Percentiles rank a stretch among this genome's conserved stretches.
Conservation (phyloP, 2,329 filamentous ascomycete species). For the Celoporthe dispersa region DNA sequence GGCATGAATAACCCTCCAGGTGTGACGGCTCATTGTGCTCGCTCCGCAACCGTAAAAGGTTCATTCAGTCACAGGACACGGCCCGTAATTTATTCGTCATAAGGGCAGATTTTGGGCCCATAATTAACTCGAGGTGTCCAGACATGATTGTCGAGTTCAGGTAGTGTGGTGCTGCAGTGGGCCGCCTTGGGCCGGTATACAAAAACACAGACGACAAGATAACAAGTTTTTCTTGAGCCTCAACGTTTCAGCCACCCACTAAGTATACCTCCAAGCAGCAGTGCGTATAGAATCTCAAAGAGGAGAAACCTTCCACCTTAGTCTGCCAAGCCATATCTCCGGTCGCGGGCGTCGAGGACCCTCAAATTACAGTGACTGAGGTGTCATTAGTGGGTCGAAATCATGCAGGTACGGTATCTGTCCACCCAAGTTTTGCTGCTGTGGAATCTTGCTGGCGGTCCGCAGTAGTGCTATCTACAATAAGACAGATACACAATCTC, state of each 20-base stretch:
- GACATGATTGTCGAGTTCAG: background rate
- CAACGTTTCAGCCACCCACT: background rate
- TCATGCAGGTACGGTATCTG: constrained; percentile 4
- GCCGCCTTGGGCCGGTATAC: background rate
- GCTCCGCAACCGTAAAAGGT: background rate
- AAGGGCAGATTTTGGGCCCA: background rate
- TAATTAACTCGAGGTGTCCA: background rate
- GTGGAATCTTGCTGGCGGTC: constrained; percentile 7
- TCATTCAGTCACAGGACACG: background rate
- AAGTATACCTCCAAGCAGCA: background rate
- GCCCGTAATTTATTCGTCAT: background rate
- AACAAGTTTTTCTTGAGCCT: background rate
- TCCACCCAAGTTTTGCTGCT: background rate
- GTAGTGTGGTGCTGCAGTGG: background rate
- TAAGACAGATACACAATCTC: background rate
- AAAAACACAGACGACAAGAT: background rate
- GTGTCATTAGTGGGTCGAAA: constrained; percentile 16
- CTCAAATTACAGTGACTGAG: constrained; percentile 4
- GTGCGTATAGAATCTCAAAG: background rate
- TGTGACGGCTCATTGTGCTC: background rate
- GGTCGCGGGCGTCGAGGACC: constrained; percentile 9
- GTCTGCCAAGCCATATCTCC: constrained; percentile 8
- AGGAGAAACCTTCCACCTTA: constrained; percentile 8
- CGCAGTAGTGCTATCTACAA: constrained; percentile 9
- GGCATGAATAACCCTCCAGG: background rate